Evolutionary conservation across 345 rosid species (phyloP), one percentile per base, ranked within the genome.

Genomic region (Mallotus nudiflorus): DNA sequence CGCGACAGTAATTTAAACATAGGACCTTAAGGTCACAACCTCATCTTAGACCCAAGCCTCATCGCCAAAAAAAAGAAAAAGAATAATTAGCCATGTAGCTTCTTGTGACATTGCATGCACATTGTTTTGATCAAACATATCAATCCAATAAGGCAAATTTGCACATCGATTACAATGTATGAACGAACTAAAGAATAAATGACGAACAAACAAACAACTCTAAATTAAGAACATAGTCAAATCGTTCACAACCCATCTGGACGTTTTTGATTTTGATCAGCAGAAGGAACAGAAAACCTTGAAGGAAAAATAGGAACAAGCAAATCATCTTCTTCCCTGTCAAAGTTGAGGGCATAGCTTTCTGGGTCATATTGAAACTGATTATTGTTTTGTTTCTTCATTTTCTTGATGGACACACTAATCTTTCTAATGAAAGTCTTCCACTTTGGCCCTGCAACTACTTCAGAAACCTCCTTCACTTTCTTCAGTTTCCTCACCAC

Each of bases 311-410:
- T 69, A 31, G 63, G 67, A 44, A 44, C 72, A 29, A 67, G 72
- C 76, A 71, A 50, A 54, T 13, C 78, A 59, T 77, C 81, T 20
- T 55, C 86, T 55, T 80, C 88, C 9, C 40, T 9, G 15, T 86
- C 93, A 56, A 88, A 88, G 72, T 88, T 86, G 22, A 88, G 85
- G 10, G 88, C 87, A 66, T 88, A 88, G 77, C 86, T 84, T 27
- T 77, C 67, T 16, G 90, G 64, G 66, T 85, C 87, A 54, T 88
- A 88, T 8, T 82, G 82, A 59, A 77, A 79, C 65, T 54, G 62
- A 42, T 65, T 64, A 46, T 67, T 61, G 40, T 51, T 62, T 19
- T 46, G 69, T 50, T 66, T 74, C 61, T 40, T 69, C 81, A 39
- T 80, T 12, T 64, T 68, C 22, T 64, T 65, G 73, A 62, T 65